Percentiles rank a stretch among this genome's conserved stretches.
phyloP scores from a whole-genome alignment of 306 rosid genomes.

The Hippophae tibetana region DNA sequence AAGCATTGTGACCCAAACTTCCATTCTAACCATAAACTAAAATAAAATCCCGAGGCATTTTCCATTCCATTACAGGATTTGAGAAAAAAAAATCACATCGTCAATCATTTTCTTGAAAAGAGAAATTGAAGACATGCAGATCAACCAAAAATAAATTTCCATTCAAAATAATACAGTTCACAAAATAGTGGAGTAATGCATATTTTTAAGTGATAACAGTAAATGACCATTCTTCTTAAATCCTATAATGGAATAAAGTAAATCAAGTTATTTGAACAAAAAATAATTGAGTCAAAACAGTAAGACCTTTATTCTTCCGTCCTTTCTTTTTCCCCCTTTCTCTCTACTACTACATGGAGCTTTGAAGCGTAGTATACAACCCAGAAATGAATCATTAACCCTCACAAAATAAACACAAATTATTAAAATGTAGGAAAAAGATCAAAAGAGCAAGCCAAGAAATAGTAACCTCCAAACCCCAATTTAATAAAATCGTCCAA shows the following conservation, averaged over 20 bases:
- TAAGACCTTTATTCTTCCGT: not conserved
- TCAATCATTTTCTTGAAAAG: too few relatives aligned
- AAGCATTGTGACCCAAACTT: not conserved
- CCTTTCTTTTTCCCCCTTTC: not conserved
- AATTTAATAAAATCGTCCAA: too few relatives aligned
- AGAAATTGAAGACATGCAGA: too few relatives aligned
- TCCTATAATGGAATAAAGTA: too few relatives aligned
- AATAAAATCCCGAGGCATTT: not conserved
- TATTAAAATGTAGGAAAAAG: not conserved
- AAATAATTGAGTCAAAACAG: not conserved
- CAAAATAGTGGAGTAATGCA: too few relatives aligned
- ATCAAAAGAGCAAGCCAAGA: not conserved
- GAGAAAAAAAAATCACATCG: not conserved
- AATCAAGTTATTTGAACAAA: not conserved
- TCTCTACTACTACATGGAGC: not conserved
- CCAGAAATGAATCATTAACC: not conserved
- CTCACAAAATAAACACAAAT: not conserved
- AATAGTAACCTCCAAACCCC: too few relatives aligned
- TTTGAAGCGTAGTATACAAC: not conserved
- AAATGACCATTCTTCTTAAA: too few relatives aligned
- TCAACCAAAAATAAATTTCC: too few relatives aligned
- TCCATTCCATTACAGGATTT: not conserved
- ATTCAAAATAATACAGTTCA: too few relatives aligned
- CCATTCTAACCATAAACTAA: too few relatives aligned
- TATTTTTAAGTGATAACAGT: too few relatives aligned